Evolutionary conservation across 163 green algal species (phyloP).

Genomic region (Chlamydomonas reinhardtii): DNA sequence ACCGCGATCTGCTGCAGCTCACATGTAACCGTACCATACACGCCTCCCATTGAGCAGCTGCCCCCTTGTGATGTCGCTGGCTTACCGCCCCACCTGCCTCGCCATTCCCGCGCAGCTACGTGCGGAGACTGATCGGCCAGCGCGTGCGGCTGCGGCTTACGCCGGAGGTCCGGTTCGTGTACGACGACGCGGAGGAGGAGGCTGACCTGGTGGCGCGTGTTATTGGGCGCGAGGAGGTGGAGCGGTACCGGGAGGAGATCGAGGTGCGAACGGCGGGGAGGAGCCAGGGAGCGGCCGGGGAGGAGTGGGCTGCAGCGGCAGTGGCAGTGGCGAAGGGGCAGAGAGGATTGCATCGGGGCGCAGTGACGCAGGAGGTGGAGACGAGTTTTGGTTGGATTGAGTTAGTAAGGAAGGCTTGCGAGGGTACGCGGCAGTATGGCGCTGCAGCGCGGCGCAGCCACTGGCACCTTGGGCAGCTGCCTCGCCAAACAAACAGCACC

Average conservation of each 20-base stretch:
- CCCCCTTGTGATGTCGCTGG: too few species aligned
- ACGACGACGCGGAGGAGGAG: slow-evolving; percentile 86
- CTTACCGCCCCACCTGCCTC: not conserved
- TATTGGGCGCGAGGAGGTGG: slow-evolving; percentile 47
- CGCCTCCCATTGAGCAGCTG: too few species aligned
- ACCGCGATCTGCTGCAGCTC: too few species aligned
- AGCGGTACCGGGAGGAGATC: slow-evolving; percentile 48
- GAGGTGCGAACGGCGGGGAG: not conserved
- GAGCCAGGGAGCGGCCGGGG: too few species aligned
- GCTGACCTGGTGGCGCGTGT: slow-evolving; percentile 69
- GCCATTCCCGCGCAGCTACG: slow-evolving; percentile 73
- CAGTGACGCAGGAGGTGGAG: not conserved
- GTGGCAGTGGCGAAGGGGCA: not conserved
- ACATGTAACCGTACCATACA: too few species aligned
- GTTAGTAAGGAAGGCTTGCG: too few species aligned
- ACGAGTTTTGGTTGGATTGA: too few species aligned
- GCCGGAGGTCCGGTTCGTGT: slow-evolving; percentile 91
- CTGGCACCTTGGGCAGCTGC: too few species aligned
- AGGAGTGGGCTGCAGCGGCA: not conserved
- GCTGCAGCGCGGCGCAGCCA: too few species aligned
- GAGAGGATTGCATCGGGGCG: not conserved
- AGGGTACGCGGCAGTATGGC: too few species aligned
- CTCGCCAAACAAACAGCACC: too few species aligned
- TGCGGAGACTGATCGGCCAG: slow-evolving; percentile 80
- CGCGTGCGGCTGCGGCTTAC: slow-evolving; percentile 82